Base-by-base conservation (phyloP, 1,139 yeast species). In the Geotrichum restrictum region DNA sequence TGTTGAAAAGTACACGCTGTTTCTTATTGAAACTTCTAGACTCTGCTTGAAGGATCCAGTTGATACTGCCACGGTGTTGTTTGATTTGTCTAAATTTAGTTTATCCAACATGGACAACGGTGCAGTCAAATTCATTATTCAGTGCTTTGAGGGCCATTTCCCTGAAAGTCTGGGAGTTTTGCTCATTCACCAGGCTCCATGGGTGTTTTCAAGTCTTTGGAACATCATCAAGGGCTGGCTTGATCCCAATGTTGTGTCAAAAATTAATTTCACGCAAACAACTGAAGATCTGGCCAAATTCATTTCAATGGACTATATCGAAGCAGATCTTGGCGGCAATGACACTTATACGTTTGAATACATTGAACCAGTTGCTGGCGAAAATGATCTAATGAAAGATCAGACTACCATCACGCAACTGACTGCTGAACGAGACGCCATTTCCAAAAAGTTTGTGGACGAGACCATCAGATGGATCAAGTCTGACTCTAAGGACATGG, bases 161-260 rank as follows among this genome's bases (percentile, higher is more conserved):
- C 96, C 96, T 1, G 96, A 88, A 68, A 81, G 84, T 50, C 75
- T 88, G 46, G 94, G 94, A 16, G 78, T 78, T 51, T 69, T 88
- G 51, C 74, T 86, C 63, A 81, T 88, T 57, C 95, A 88, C 71
- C 84, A 85, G 60, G 95, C 96, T 0, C 96, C 96, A 3, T 86
- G 95, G 94, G 77, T 88, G 43, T 88, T 88, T 73, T 79, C 83
- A 56, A 87, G 94, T 31, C 84, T 88, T 57, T 88, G 96, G 96
- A 82, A 81, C 57, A 77, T 88, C 59, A 81, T 88, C 62, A 87
- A 84, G 67, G 82, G 81, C 60, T 88, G 95, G 95, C 72, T 88
- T 53, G 95, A 88, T 64, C 96, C 96, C 1, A 91, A 83, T 10
- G 94, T 88, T 43, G 95, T 94, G 0, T 74, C 87, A 27, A 88